Evolutionary conservation across 116 monocot species (phyloP), one percentile per base, ranked within the genome.

Genomic region (Trichopus zeylanicus): DNA sequence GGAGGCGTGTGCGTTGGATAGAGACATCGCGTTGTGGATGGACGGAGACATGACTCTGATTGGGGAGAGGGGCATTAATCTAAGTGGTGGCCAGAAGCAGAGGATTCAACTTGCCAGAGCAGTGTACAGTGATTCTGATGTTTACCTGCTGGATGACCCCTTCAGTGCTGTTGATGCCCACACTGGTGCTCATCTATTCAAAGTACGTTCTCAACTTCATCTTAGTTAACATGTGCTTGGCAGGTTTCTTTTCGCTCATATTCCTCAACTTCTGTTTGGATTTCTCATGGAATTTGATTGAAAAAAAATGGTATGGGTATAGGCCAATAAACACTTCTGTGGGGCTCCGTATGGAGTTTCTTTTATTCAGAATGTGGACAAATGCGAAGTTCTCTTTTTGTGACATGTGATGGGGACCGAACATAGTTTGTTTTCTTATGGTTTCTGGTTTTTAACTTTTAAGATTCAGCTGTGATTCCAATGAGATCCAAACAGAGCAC

Each of bases 131-230:
- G 46, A 82, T 33, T 70, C 88, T 5, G 85, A 88, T 62, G 67
- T 93, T 58, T 82, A 72, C 59, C 57, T 93, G 33, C 58, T 93
- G 2, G 93, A 93, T 68, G 93, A 93, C 46, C 93, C 93, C 32
- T 93, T 93, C 54, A 93, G 93, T 67, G 81, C 88, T 23, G 88
- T 93, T n/a, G 93, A 93, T 73, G 88, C 88, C 29, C 93, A 84
- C 57, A 93, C 93, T 7, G 85, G 77, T 53, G 61, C 69, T 13
- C 93, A 93, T 63, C 81, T 93, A 31, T 88, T 81, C 59, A 84
- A 88, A 81, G 92, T 88, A 70, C 31, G 46, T 10, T 35, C 34
- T 35, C 34, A 5, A 35, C 34, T 35, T 10, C 10, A 35, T 5
- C 34, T 35, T n/a, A n/a, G n/a, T n/a, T n/a, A n/a, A n/a, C n/a